Base-by-base conservation (phyloP, 2,329 filamentous ascomycete genomes). In the Knufia petricola region DNA sequence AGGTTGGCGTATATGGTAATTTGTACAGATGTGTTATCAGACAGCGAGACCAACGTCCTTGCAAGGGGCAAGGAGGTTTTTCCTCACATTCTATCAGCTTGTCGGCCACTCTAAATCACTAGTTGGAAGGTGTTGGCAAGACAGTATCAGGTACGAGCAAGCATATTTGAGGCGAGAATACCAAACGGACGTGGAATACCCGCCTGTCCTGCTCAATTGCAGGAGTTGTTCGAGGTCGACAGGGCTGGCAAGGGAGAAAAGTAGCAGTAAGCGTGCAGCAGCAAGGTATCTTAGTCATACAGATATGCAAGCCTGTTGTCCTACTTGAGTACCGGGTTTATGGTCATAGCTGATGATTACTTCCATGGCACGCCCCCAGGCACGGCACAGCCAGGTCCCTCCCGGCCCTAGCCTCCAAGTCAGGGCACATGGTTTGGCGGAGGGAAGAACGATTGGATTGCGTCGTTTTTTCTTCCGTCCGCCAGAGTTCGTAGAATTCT, bases 11-110 rank as follows among this genome's bases (percentile, higher is more conserved):
- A 48, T 15, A 17, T 2, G n/a, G n/a, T 42, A 48, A 41, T 41
- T 21, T 48, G 46, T 48, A 48, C 46, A 48, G 36, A 41, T 41
- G 34, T 20, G 8, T 20, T 30, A 7, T 13, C 15, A 8, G 32
- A 17, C 32, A 36, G 7, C 28, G 28, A 30, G 15, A 6, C 32
- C 4, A 17, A n/a, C 32, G 32, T 13, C 41, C 20, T 17, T 19
- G 28, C 10, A 44, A 10, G 28, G 41, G 3, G 13, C 21, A 44
- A n/a, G 15, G 32, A 36, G 32, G 7, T 30, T 30, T 13, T 30
- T 13, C 7, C 32, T 6, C 9, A 36, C 4, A n/a, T 36, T 36
- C 7, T 36, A 36, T 36, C 32, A 36, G 15, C 10, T 36, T 6
- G 32, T 7, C 21, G 21, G 39, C 19, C 19, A 24, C 20, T 23